Conservation (phyloP, 2,329 filamentous ascomycete genomes). For the Aspergillus clavatus region DNA sequence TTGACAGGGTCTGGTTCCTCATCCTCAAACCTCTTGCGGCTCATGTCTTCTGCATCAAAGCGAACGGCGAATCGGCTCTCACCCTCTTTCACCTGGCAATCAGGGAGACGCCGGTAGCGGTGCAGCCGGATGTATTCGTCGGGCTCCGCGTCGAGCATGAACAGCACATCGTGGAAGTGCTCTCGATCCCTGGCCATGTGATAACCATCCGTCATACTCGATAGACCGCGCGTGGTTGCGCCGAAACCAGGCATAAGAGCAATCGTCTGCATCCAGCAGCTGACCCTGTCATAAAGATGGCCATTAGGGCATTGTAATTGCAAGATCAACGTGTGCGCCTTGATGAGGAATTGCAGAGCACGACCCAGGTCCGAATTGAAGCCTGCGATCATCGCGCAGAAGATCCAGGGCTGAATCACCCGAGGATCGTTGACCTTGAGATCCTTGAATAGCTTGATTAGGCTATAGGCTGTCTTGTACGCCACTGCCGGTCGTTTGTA, state of each 20-base stretch:
- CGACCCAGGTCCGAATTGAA: constrained; percentile 23
- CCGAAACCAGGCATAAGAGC: constrained; percentile 13
- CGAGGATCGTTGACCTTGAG: constrained; percentile 12
- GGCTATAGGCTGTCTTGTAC: constrained; percentile 9
- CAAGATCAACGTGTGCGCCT: constrained; percentile 9
- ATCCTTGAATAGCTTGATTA: constrained; percentile 5
- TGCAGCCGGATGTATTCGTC: constrained; percentile 12
- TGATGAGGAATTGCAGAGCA: constrained; percentile 15
- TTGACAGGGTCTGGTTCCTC: background rate
- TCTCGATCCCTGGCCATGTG: background rate
- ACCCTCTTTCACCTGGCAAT: background rate
- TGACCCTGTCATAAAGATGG: constrained; percentile 4
- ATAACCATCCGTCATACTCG: constrained; percentile 2
- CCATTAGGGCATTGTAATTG: constrained; percentile 11
- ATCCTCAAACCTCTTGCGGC: background rate
- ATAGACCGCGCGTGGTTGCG: constrained; percentile 13
- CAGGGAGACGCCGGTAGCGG: constrained; percentile 4
- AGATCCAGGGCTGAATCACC: constrained; percentile 11
- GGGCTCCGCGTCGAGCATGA: constrained; percentile 12
- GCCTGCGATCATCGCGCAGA: constrained; percentile 20
- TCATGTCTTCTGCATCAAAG: background rate
- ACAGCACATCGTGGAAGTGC: constrained; percentile 9
- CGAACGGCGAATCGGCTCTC: background rate
- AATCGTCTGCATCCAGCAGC: constrained; percentile 5
- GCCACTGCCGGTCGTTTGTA: constrained; percentile 11